Base-by-base conservation (phyloP, 2,329 filamentous ascomycete genomes). In the Aspergillus sp. region DNA sequence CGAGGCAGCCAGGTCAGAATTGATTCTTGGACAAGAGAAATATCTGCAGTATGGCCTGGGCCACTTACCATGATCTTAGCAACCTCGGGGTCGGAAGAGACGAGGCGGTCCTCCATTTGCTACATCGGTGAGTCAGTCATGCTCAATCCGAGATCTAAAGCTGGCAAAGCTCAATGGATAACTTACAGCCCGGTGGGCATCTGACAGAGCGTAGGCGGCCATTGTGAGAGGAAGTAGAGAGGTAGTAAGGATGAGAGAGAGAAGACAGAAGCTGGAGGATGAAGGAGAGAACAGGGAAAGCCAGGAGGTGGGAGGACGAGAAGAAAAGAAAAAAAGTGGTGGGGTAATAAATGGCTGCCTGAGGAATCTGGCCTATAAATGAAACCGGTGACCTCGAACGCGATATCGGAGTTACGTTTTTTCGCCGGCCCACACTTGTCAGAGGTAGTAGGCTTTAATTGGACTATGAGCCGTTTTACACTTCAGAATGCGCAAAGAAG, bases 101-200 rank as follows among this genome's bases (percentile, higher is more conserved):
- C 81, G 70, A 99, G 87, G 77, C 91, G 89, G 83, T 91, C 95
- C 86, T 98, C 90, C 82, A 99, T 91, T 86, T 98, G 88, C 92
- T 96, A 70, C 69, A 64, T 54, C 51, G 56, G 63, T 65, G 64
- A 69, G 71, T 78, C 69, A 78, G 70, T 67, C 57, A 61, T 45
- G 5, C 49, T 59, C 63, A 58, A 34, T 51, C 54, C 59, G 58
- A 57, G 34, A 45, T 45, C 49, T 61, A 55, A 9, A 19, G 54
- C 20, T 54, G 8, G 27, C 24, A 41, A 33, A 17, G 30, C 8
- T 34, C 42, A 44, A 52, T 40, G 42, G 54, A 62, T 52, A 50
- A 77, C 83, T 73, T 74, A 87, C 85, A 70, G 87, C 85, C 78
- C 84, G 80, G 79, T 89, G 86, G 73, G 84, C 80, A 75, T 85